Evolutionary conservation across 768 basidiomycete genomes (phyloP), one percentile per base, ranked within the genome.

Genomic region (Pleurotus eryngii): DNA sequence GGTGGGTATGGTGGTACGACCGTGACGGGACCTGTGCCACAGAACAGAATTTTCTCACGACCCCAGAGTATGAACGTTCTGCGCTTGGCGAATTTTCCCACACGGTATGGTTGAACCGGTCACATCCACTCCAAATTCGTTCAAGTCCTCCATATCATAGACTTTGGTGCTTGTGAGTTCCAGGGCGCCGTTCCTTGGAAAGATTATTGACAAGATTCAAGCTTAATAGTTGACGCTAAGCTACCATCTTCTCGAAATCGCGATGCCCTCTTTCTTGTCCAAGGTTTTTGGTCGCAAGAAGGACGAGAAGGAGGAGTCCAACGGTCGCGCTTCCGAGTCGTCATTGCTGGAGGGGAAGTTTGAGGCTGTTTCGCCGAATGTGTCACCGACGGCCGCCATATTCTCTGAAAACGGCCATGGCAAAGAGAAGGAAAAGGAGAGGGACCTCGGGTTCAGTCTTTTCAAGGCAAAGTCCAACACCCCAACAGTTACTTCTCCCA

Each of bases 251-350:
- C 51, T 54, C 51, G 51, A 48, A 26, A 27, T 46, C 73, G 67
- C 70, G 68, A 81, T 81, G 80, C 77, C 86, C 70, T 85, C 86
- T 60, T 89, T 90, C 76, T 71, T 90, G 66, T 83, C 85, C 70
- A 90, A 87, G 67, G 85, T 90, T 63, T 86, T 90, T 64, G 84
- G 84, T 72, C 82, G 88, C 72, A 89, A 83, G 74, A 87, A 81
- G 72, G 85, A 85, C 63, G 82, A 81, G 59, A 79, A 78, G 63
- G 74, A 77, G 30, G 67, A 71, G 20, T 62, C 72, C 40, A 67
- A 64, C 26, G 69, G 68, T n/a, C 71, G 73, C 39, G 65, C 65
- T 27, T 74, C 76, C 9, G 75, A 76, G 54, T 66, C 70, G 18
- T 76, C 82, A 12, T 72, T 89, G 51, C 77, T 91, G 3, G 89